Conservation (phyloP, 805 yeast species). For the Saturnispora zaruensis region DNA sequence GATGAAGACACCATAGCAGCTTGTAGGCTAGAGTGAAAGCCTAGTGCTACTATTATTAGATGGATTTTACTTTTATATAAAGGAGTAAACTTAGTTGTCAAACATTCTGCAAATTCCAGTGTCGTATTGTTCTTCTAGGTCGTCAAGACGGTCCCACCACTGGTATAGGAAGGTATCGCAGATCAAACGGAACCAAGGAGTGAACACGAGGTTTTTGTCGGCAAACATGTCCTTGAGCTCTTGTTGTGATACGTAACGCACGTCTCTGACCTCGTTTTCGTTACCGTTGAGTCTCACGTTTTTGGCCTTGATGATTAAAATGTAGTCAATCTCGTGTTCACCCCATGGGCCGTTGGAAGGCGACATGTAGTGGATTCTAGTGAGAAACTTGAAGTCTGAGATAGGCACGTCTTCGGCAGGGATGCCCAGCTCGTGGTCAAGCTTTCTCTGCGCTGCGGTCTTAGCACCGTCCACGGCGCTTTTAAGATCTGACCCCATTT, state of each 20-base stretch:
- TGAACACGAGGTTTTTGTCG: conserved; percentile 56
- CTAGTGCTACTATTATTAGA: neutral
- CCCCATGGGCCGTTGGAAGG: conserved; percentile 82
- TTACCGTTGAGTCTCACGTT: conserved; percentile 42
- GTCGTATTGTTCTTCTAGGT: conserved; percentile 42
- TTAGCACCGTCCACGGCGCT: conserved; percentile 71
- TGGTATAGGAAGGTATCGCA: conserved; percentile 83
- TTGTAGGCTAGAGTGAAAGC: too few relatives aligned
- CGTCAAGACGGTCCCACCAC: conserved; percentile 84
- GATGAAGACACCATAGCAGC: neutral
- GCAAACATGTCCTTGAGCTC: conserved; percentile 71
- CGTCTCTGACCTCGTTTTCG: conserved; percentile 80
- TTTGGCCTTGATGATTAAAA: conserved; percentile 60
- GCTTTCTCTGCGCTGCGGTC: conserved; percentile 84
- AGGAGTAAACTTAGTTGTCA: conserved; percentile 12
- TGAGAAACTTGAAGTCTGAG: conserved; percentile 69
- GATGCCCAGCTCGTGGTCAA: conserved; percentile 91
- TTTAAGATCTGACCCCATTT: conserved; percentile 57
- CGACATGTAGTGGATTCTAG: conserved; percentile 92
- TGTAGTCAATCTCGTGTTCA: conserved; percentile 96
- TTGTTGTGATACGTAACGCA: conserved; percentile 58
- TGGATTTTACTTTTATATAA: neutral
- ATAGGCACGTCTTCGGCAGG: conserved; percentile 45
- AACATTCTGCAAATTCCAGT: conserved; percentile 43
- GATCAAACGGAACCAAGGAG: conserved; percentile 97